Conservation (phyloP, 2,329 filamentous ascomycete genomes). For the Orbilia javanica region DNA sequence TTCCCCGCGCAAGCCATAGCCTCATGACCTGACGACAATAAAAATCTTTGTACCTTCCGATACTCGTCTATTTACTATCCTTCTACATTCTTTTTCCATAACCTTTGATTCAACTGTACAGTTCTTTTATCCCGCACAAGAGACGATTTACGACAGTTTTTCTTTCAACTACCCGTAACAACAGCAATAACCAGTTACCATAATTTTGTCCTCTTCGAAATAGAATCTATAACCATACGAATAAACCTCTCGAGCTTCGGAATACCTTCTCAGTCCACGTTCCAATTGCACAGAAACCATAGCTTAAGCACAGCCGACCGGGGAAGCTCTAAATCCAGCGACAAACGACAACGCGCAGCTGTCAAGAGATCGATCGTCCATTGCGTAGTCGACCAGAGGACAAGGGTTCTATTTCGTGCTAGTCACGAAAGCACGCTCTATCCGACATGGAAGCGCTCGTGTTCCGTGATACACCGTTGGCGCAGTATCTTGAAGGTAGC, state of each 20-base stretch:
- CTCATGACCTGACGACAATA: slow-evolving; percentile 53
- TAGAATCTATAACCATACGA: not conserved
- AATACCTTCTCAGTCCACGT: slow-evolving; percentile 13
- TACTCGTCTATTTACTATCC: slow-evolving; percentile 20
- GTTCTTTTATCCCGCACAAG: not conserved
- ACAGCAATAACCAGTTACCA: not conserved
- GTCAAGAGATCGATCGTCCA: not conserved
- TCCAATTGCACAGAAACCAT: not conserved
- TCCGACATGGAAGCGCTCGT: slow-evolving; percentile 84
- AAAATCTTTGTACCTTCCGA: not conserved
- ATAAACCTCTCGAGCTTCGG: slow-evolving; percentile 25
- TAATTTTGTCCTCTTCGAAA: slow-evolving; percentile 29
- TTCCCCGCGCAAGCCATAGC: slow-evolving; percentile 35
- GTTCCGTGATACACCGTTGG: slow-evolving; percentile 87
- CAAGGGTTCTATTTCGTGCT: slow-evolving; percentile 13
- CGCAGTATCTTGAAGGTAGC: slow-evolving; percentile 88
- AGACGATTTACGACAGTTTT: slow-evolving; percentile 36
- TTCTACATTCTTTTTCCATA: slow-evolving; percentile 22
- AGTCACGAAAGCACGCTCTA: slow-evolving; percentile 5
- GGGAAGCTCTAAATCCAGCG: not conserved
- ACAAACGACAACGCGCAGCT: slow-evolving; percentile 15
- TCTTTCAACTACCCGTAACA: not conserved
- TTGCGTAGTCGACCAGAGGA: not conserved
- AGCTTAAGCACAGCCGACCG: not conserved
- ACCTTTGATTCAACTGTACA: not conserved